Percentiles rank a stretch among this genome's conserved stretches.
Conservation (phyloP, 1,139 yeast species). For the Geotrichum fermentans region DNA sequence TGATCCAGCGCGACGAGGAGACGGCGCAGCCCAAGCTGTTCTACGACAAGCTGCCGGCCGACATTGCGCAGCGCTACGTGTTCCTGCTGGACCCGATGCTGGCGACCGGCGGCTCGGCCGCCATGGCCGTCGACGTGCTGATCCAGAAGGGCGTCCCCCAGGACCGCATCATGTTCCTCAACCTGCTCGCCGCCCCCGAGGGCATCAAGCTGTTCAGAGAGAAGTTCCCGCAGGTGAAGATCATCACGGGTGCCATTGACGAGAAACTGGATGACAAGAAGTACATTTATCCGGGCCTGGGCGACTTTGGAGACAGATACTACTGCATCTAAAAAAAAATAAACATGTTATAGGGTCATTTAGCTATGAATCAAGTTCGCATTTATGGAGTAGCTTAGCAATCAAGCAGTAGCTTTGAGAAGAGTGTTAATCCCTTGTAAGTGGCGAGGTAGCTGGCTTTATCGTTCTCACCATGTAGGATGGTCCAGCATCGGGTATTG, state of each 20-base stretch:
- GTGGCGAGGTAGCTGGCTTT: no score
- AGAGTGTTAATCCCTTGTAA: conserved; percentile 4
- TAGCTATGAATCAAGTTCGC: no score
- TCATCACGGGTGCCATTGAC: conserved; percentile 91
- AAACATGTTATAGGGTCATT: no score
- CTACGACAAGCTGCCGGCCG: conserved; percentile 90
- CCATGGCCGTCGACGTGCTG: conserved; percentile 92
- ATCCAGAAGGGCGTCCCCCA: conserved; percentile 79
- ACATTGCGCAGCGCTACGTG: conserved; percentile 80
- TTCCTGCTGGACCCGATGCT: conserved; percentile 92
- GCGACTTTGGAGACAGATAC: conserved; percentile 97
- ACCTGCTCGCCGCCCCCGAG: conserved; percentile 90
- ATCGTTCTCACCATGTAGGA: no score
- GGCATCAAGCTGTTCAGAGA: conserved; percentile 76
- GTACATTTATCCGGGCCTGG: conserved; percentile 89
- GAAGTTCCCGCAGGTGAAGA: conserved; percentile 75
- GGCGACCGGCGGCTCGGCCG: conserved; percentile 97
- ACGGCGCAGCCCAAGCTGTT: conserved; percentile 56
- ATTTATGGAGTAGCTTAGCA: no score
- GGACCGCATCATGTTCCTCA: conserved; percentile 81
- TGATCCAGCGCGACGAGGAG: conserved; percentile 96
- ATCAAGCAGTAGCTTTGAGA: conserved; percentile 13
- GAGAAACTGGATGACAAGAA: conserved; percentile 76
- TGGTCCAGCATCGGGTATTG: no score
- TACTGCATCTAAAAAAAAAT: conserved; percentile 60